Evolutionary conservation across 2,329 filamentous ascomycete genomes (phyloP).

Genomic region (Cercospora berteroae): DNA sequence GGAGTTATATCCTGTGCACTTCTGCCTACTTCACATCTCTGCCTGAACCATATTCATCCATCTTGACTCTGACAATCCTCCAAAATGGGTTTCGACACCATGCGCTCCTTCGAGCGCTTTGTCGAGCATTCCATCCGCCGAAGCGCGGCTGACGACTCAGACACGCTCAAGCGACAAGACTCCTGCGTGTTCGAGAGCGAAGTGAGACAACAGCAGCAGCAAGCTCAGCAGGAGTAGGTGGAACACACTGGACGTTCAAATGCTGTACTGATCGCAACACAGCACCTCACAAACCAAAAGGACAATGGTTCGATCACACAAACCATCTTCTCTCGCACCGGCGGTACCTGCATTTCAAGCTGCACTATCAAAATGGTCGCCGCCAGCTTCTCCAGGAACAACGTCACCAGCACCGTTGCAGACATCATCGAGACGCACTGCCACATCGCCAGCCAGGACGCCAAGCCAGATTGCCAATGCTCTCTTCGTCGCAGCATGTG

Average conservation of each 20-base stretch:
- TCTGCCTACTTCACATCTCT: neutral
- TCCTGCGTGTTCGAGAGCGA: conserved; percentile 23
- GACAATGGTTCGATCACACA: conserved; percentile 20
- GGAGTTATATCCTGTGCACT: conserved; percentile 3
- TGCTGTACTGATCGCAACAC: conserved; percentile 14
- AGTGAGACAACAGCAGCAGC: conserved; percentile 1
- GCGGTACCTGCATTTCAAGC: conserved; percentile 30
- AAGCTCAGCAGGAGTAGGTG: neutral
- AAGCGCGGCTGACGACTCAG: conserved; percentile 14
- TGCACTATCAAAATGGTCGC: conserved; percentile 34
- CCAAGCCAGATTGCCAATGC: conserved; percentile 24
- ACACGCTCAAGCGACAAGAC: conserved; percentile 23
- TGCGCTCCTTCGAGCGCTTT: conserved; percentile 25
- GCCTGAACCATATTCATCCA: neutral
- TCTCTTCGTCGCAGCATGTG: conserved; percentile 34
- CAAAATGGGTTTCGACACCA: conserved; percentile 28
- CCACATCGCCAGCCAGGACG: conserved; percentile 15
- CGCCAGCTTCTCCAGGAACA: conserved; percentile 33
- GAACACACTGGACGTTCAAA: neutral
- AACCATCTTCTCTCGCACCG: conserved; percentile 22
- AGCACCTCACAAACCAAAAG: conserved; percentile 16
- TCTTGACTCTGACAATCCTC: neutral
- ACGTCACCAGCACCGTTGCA: conserved; percentile 27
- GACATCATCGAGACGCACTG: conserved; percentile 13
- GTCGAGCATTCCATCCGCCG: conserved; percentile 14